phyloP scores from a whole-genome alignment of 495 filamentous ascomycete species.

The Trichoderma reesei region DNA sequence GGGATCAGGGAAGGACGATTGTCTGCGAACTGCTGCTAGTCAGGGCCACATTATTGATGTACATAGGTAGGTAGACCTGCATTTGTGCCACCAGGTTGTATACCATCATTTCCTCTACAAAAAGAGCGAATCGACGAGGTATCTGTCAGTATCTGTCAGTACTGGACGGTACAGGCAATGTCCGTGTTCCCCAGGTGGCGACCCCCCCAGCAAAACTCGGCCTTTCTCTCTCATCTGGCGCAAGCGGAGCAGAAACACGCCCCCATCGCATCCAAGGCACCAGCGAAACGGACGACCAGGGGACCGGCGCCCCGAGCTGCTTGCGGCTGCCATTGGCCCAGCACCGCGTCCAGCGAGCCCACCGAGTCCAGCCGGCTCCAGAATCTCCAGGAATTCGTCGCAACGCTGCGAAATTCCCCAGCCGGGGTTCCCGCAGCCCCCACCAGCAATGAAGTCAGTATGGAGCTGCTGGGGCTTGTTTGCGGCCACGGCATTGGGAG shows the following conservation, averaged over 20 bases:
- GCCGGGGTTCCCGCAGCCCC: constrained; percentile 7
- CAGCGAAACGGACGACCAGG: neutral
- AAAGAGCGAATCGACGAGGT: too few species aligned
- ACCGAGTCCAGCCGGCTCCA: neutral
- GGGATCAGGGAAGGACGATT: neutral
- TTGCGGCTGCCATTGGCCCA: constrained; percentile 1
- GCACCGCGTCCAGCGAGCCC: neutral
- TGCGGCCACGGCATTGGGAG: neutral
- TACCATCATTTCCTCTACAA: too few species aligned
- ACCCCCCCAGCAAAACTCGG: neutral
- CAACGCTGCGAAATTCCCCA: neutral
- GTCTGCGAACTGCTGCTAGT: constrained; percentile 3
- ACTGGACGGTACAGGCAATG: neutral
- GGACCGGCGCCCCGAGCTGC: neutral
- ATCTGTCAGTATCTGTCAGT: neutral
- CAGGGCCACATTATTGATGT: neutral
- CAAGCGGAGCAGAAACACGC: neutral
- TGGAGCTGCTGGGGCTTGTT: neutral
- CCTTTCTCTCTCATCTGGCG: neutral
- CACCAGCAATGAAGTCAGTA: constrained; percentile 1
- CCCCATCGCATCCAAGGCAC: neutral
- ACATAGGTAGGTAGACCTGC: too few species aligned
- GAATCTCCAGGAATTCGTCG: constrained; percentile 5
- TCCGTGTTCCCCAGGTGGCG: neutral
- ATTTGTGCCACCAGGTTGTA: too few species aligned